These are phyloP conservation scores for Fragosphaeria purpurea DNA, from an alignment of 2,329 filamentous ascomycete species.

Conservation along the genomic window DNA sequence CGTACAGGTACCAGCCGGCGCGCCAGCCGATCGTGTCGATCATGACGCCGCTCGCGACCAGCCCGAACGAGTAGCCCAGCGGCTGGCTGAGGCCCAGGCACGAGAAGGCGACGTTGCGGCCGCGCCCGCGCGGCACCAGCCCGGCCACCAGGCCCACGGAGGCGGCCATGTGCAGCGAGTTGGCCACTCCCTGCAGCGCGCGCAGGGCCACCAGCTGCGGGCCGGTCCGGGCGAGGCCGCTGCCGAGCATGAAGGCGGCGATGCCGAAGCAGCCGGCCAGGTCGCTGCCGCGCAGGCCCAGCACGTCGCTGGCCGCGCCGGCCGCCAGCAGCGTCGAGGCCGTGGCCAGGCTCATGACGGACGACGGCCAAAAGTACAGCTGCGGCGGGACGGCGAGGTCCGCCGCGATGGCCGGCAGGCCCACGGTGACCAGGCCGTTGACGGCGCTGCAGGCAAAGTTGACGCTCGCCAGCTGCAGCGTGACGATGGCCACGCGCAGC, in stretches of 20 bases:
- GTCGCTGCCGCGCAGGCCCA: conserved; percentile 24
- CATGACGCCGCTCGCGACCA: conserved; percentile 39
- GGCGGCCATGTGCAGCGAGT: conserved; percentile 25
- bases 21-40: conserved; percentile 38
- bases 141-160: conserved; percentile 25
- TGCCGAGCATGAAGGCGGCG: conserved; percentile 22
- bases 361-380: conserved; percentile 23
- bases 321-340: conserved; percentile 28
- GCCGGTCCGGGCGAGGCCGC: conserved; percentile 20
- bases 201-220: conserved; percentile 28
- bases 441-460: no score
- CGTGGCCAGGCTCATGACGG: conserved; percentile 25
- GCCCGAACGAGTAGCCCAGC: conserved; percentile 38
- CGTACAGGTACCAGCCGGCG: conserved; percentile 33
- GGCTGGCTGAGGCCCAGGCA: conserved; percentile 36
- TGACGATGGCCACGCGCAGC: no score
- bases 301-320: conserved; percentile 27
- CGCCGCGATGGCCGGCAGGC: conserved; percentile 28
- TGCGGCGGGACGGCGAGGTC: conserved; percentile 22
- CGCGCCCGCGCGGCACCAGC: conserved; percentile 20
- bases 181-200: conserved; percentile 29
- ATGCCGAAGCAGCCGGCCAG: conserved; percentile 23
- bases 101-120: conserved; percentile 31
- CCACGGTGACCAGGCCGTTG: conserved; percentile 27
- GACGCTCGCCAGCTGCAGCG: no score